Percentiles rank a stretch among this genome's conserved stretches.
These are phyloP conservation scores for Primulina huaijiensis DNA, from an alignment of 257 asterid species.

Conservation along the genomic window DNA sequence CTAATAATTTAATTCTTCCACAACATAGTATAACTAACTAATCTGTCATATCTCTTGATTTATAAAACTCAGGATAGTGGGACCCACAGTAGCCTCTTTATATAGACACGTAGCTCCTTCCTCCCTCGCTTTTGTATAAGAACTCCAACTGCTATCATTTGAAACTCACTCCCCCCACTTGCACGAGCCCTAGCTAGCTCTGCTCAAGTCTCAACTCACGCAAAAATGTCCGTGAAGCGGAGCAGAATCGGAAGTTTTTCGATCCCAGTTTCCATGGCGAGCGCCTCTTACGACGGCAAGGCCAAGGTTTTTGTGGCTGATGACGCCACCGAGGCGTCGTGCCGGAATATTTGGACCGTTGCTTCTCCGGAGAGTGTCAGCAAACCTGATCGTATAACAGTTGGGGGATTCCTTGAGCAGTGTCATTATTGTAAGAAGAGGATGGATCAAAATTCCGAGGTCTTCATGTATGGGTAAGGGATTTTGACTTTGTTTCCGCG, in stretches of 20 bases:
- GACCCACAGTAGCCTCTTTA: not conserved
- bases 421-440: constrained; percentile 48
- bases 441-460: constrained; percentile 38
- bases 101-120: not conserved
- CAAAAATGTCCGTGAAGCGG: constrained; percentile 36
- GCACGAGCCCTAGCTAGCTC: constrained; percentile 31
- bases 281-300: not conserved
- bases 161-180: not conserved
- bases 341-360: constrained; percentile 21
- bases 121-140: not conserved
- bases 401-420: constrained; percentile 39
- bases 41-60: too few relatives aligned
- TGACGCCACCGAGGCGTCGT: constrained; percentile 25
- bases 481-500: not conserved
- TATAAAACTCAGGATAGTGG: too few relatives aligned
- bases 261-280: not conserved
- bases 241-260: constrained; percentile 16
- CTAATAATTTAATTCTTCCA: too few relatives aligned
- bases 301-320: constrained; percentile 22
- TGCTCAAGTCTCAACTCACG: not conserved
- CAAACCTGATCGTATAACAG: constrained; percentile 18
- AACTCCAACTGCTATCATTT: not conserved
- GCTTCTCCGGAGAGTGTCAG: constrained; percentile 26
- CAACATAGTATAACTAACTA: too few relatives aligned
- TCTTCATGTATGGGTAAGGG: constrained; percentile 57